Conservation (phyloP, 371 early-diverging fungal genomes). For the Mortierella polycephala region DNA sequence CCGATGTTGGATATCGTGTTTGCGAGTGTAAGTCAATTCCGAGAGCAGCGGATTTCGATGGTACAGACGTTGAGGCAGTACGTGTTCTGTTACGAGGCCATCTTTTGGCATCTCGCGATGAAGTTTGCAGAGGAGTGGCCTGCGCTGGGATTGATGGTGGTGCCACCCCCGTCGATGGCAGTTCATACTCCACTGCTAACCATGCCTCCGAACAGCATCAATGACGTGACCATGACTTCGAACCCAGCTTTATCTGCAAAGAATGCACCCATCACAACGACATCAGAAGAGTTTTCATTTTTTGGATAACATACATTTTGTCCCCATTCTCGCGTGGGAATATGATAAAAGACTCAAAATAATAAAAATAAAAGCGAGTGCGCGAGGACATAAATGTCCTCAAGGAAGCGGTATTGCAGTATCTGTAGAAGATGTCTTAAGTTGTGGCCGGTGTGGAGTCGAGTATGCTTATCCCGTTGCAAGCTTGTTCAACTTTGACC, state of each 20-base stretch:
- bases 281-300: slow-evolving; percentile 36
- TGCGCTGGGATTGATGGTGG: slow-evolving; percentile 21
- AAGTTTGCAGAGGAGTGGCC: slow-evolving; percentile 37
- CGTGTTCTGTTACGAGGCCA: slow-evolving; percentile 91
- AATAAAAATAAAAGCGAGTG: too few relatives aligned
- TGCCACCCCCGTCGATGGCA: slow-evolving; percentile 29
- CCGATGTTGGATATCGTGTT: slow-evolving; percentile 64
- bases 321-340: neutral
- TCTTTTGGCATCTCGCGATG: slow-evolving; percentile 65
- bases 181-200: slow-evolving; percentile 41
- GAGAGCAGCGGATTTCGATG: slow-evolving; percentile 85
- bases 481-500: neutral
- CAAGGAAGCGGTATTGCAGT: too few relatives aligned
- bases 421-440: too few relatives aligned
- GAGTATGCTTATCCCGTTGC: too few relatives aligned
- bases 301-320: slow-evolving; percentile 19
- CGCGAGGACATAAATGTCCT: too few relatives aligned
- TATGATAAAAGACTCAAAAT: too few relatives aligned
- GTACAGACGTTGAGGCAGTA: slow-evolving; percentile 92
- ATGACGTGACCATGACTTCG: slow-evolving; percentile 2
- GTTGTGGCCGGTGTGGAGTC: too few relatives aligned
- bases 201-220: slow-evolving; percentile 14
- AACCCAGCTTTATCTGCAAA: slow-evolving; percentile 24
- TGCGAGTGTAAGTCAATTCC: slow-evolving; percentile 72
- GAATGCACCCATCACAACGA: slow-evolving; percentile 43